Conservation (phyloP, 768 basidiomycete genomes). For the Rhodotorula graminis region DNA sequence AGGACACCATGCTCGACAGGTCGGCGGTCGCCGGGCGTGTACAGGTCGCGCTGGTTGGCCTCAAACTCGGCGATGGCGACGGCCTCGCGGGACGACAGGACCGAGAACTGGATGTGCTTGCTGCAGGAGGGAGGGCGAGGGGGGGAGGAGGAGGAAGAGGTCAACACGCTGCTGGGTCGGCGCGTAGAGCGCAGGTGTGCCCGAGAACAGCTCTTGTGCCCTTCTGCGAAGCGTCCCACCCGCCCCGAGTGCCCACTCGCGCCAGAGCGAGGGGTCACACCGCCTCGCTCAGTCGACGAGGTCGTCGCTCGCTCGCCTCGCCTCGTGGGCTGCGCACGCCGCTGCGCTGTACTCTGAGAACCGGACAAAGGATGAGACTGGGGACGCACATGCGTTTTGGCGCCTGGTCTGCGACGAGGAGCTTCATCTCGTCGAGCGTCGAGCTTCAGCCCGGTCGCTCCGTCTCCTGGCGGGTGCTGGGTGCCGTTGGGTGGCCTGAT, state of each 20-base stretch:
- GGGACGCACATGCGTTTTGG: slow-evolving; percentile 35
- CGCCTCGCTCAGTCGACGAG: neutral
- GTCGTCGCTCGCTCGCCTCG: too few relatives aligned
- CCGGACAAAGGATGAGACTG: neutral
- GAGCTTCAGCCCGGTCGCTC: neutral
- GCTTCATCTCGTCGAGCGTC: slow-evolving; percentile 10
- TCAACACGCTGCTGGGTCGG: neutral
- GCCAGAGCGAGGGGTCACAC: neutral
- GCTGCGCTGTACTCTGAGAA: too few relatives aligned
- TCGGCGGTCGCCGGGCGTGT: slow-evolving; percentile 70
- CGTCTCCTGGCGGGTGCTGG: neutral
- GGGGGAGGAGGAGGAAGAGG: neutral
- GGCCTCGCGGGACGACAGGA: slow-evolving; percentile 88
- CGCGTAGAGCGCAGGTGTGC: too few relatives aligned
- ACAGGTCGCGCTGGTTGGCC: slow-evolving; percentile 85
- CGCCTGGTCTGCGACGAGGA: slow-evolving; percentile 26
- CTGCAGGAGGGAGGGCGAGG: slow-evolving; percentile 49
- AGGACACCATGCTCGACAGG: slow-evolving; percentile 89
- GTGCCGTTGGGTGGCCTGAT: neutral
- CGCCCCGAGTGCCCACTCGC: neutral
- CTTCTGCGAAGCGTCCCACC: neutral
- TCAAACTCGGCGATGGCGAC: slow-evolving; percentile 95
- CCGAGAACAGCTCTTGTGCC: neutral
- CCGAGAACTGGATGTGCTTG: slow-evolving; percentile 92
- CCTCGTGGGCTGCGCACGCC: neutral